Evolutionary conservation across 1,139 yeast species (phyloP).

Genomic region (Kluyveromyces sp.): DNA sequence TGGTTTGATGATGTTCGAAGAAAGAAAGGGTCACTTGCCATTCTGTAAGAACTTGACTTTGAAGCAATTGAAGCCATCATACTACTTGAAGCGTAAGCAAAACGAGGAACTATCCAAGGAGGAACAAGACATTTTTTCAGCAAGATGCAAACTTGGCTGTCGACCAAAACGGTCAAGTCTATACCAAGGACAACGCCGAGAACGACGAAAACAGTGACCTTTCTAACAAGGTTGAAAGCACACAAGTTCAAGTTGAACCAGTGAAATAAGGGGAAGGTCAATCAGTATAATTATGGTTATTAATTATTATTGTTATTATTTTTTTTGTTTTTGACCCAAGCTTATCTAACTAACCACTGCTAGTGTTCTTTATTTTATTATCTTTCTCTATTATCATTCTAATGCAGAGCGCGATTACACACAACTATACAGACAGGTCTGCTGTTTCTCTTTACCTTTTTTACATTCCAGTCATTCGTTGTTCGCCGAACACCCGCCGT

Average conservation of each 20-base stretch:
- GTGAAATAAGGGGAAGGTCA: background rate
- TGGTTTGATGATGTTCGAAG: slow-evolving; percentile 61
- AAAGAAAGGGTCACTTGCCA: slow-evolving; percentile 59
- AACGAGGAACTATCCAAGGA: slow-evolving; percentile 47
- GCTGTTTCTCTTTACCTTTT: too few relatives aligned
- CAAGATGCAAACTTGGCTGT: slow-evolving; percentile 34
- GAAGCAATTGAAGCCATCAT: slow-evolving; percentile 60
- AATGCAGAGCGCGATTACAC: too few relatives aligned
- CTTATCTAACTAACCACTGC: too few relatives aligned
- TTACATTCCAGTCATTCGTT: too few relatives aligned
- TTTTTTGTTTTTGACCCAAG: too few relatives aligned
- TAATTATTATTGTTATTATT: too few relatives aligned
- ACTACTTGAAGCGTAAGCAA: slow-evolving; percentile 61
- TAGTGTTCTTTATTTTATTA: too few relatives aligned
- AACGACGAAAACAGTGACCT: background rate
- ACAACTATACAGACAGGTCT: too few relatives aligned
- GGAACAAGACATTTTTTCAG: slow-evolving; percentile 50
- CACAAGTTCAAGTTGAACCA: background rate
- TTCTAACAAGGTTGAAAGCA: background rate
- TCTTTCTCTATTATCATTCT: too few relatives aligned
- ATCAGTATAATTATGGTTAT: too few relatives aligned
- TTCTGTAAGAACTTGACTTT: slow-evolving; percentile 45
- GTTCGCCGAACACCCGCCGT: too few relatives aligned
- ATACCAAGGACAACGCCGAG: background rate
- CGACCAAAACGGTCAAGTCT: slow-evolving; percentile 26